These are phyloP conservation scores for Boletus subcaerulescens DNA, from an alignment of 768 basidiomycete species.

Conservation along the genomic window DNA sequence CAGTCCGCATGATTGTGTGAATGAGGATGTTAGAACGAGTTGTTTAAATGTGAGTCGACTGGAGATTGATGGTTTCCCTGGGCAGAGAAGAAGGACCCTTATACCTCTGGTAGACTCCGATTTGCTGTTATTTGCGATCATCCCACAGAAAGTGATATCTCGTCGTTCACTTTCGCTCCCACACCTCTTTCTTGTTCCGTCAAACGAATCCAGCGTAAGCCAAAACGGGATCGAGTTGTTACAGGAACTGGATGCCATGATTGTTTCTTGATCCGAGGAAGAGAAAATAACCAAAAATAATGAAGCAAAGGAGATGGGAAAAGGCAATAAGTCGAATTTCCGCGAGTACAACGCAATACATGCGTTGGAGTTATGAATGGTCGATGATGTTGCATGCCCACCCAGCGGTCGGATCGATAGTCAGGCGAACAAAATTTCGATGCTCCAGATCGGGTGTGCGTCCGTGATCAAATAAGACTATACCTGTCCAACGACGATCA, in stretches of 20 bases:
- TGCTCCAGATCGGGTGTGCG: no score
- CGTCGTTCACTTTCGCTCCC: not conserved
- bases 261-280: not conserved
- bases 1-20: slow-evolving; percentile 10
- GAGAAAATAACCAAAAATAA: not conserved
- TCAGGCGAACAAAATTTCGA: no score
- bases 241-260: not conserved
- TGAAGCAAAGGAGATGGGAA: no score
- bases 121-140: slow-evolving; percentile 3
- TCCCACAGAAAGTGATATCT: not conserved
- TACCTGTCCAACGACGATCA: no score
- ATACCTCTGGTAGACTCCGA: slow-evolving; percentile 1
- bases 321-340: no score
- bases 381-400: no score
- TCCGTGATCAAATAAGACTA: no score
- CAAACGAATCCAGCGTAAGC: not conserved
- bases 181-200: not conserved
- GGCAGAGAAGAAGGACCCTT: not conserved
- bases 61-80: not conserved
- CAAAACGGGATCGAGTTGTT: not conserved
- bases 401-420: no score
- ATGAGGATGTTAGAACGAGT: not conserved
- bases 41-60: not conserved
- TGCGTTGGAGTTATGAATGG: no score
- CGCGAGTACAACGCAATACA: not conserved